phyloP scores from a whole-genome alignment of 2,329 filamentous ascomycete genomes.

The Anthostomella pinea region DNA sequence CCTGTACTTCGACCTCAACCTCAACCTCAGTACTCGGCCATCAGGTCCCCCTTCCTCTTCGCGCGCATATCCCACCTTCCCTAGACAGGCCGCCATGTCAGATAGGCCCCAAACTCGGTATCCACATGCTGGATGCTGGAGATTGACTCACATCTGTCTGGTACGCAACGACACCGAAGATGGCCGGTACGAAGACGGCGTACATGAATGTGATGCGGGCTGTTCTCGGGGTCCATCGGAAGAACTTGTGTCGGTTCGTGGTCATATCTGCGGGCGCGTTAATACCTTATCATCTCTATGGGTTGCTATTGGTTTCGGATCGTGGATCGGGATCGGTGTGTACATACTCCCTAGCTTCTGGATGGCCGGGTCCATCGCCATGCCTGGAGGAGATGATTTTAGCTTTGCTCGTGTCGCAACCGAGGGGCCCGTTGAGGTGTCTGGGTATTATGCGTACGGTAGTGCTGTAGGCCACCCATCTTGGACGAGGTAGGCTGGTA shows the following conservation, averaged over 20 bases:
- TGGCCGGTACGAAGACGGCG: constrained; percentile 66
- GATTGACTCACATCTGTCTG: constrained; percentile 74
- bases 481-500: constrained; percentile 27
- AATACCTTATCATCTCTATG: too few species aligned
- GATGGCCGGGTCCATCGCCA: constrained; percentile 47
- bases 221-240: constrained; percentile 86
- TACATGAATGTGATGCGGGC: constrained; percentile 78
- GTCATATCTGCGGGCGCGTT: constrained; percentile 63
- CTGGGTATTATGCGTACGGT: constrained; percentile 32
- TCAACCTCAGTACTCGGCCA: constrained; percentile 66
- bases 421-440: neutral
- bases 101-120: neutral
- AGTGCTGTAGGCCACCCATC: constrained; percentile 44
- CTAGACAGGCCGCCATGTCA: constrained; percentile 43
- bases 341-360: constrained; percentile 45
- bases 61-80: constrained; percentile 82
- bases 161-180: constrained; percentile 71
- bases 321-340: neutral
- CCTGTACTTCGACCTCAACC: neutral
- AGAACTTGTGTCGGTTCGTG: constrained; percentile 86
- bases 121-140: neutral
- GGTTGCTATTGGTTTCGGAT: too few species aligned
- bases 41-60: constrained; percentile 84
- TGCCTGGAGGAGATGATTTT: constrained; percentile 34
- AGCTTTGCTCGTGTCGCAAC: constrained; percentile 20